A percentile compares a stretch with the other conserved stretches of the same genome.
Conservation (phyloP, 1,139 yeast genomes). For the Pneumocystis jirovecii region DNA sequence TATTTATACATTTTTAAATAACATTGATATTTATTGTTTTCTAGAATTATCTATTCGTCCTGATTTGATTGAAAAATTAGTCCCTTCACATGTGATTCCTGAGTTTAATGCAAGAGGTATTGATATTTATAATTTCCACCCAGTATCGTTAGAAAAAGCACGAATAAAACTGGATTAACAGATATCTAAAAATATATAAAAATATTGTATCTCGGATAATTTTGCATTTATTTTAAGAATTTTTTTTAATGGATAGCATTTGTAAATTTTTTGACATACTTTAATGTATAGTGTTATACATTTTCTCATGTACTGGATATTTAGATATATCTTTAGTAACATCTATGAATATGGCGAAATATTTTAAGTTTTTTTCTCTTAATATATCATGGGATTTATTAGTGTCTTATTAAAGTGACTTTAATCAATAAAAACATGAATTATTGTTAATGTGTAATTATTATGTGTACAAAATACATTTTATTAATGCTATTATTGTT, state of each 20-base stretch:
- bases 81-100: slow-evolving; percentile 28
- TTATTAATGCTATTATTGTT: neutral
- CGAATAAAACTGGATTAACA: slow-evolving; percentile 16
- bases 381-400: neutral
- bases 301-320: neutral
- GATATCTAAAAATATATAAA: neutral
- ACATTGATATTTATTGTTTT: neutral
- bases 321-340: neutral
- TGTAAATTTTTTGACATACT: neutral
- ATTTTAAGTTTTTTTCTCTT: neutral
- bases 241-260: neutral
- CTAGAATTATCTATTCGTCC: slow-evolving; percentile 30
- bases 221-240: neutral
- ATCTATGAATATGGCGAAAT: neutral
- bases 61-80: slow-evolving; percentile 25
- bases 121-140: slow-evolving; percentile 26
- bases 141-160: slow-evolving; percentile 21
- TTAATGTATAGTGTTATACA: neutral
- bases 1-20: neutral
- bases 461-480: neutral
- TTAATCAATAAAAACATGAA: neutral
- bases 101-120: slow-evolving; percentile 22
- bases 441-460: neutral
- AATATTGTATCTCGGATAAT: neutral
- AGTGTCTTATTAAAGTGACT: neutral